Conservation (phyloP, 179 eudicot genomes). For the Gypsophila paniculata region DNA sequence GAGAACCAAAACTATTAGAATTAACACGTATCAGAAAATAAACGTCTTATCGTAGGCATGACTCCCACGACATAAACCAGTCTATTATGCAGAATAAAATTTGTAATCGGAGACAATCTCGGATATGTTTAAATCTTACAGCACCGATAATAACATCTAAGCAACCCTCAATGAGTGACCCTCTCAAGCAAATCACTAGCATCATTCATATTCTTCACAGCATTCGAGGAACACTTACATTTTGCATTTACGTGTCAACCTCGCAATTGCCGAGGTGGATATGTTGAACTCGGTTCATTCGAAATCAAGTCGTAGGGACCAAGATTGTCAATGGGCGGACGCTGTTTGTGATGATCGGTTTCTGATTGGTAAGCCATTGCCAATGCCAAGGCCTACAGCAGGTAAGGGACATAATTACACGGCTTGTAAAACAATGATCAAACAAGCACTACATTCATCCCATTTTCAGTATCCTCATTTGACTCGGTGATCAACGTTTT, state of each 20-base stretch:
- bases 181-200: background rate
- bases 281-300: constrained; percentile 32
- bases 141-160: background rate
- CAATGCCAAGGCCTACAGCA: constrained; percentile 66
- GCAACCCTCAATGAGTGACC: background rate
- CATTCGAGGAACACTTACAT: background rate
- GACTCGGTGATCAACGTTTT: too few species aligned
- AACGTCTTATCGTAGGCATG: background rate
- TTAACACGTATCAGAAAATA: background rate
- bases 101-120: background rate
- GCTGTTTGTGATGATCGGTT: constrained; percentile 74
- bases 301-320: constrained; percentile 43
- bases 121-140: background rate
- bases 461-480: background rate
- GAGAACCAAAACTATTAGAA: background rate
- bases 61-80: background rate
- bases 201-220: background rate
- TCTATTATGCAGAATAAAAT: background rate
- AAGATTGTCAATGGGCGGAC: constrained; percentile 77
- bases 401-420: background rate
- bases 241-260: constrained; percentile 13
- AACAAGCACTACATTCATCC: background rate
- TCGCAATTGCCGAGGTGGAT: constrained; percentile 45
- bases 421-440: background rate
- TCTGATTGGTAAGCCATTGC: constrained; percentile 75